Evolutionary conservation across 2,329 filamentous ascomycete genomes (phyloP).

Genomic region (Nectriaceae sp.): DNA sequence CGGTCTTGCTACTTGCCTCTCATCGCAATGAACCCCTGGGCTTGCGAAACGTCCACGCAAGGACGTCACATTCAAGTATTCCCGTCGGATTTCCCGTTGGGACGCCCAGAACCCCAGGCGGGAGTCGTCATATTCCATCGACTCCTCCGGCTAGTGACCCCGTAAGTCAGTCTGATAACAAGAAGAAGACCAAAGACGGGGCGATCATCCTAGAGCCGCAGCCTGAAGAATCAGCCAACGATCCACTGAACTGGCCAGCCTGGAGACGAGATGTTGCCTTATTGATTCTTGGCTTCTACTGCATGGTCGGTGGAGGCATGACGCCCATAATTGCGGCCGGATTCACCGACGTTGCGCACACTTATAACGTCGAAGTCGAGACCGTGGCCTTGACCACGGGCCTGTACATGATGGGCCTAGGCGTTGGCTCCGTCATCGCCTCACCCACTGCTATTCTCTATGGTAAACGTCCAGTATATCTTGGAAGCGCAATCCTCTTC

Average conservation of each 20-base stretch:
- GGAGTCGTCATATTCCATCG: constrained; percentile 16
- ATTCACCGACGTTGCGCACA: constrained; percentile 75
- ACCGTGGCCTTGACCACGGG: constrained; percentile 85
- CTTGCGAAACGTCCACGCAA: constrained; percentile 56
- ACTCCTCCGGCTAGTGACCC: constrained; percentile 13
- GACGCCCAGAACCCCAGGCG: constrained; percentile 31
- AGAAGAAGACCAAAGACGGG: constrained; percentile 80
- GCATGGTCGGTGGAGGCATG: constrained; percentile 90
- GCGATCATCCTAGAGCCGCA: constrained; percentile 88
- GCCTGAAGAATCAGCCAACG: constrained; percentile 86
- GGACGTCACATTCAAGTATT: constrained; percentile 60
- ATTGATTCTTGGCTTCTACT: constrained; percentile 85
- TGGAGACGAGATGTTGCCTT: constrained; percentile 81
- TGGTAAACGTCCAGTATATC: constrained; percentile 89
- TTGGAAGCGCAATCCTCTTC: constrained; percentile 76
- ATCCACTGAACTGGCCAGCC: constrained; percentile 87
- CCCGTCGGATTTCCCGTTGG: constrained; percentile 47
- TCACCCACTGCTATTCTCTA: constrained; percentile 90
- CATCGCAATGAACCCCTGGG: constrained; percentile 62
- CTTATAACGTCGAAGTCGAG: constrained; percentile 66
- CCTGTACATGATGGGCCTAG: constrained; percentile 91
- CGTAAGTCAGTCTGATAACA: constrained; percentile 38
- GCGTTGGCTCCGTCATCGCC: constrained; percentile 78
- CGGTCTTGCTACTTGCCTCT: constrained; percentile 57
- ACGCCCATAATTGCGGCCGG: constrained; percentile 88